phyloP scores from a whole-genome alignment of 257 asterid species.

The Primulina eburnea region DNA sequence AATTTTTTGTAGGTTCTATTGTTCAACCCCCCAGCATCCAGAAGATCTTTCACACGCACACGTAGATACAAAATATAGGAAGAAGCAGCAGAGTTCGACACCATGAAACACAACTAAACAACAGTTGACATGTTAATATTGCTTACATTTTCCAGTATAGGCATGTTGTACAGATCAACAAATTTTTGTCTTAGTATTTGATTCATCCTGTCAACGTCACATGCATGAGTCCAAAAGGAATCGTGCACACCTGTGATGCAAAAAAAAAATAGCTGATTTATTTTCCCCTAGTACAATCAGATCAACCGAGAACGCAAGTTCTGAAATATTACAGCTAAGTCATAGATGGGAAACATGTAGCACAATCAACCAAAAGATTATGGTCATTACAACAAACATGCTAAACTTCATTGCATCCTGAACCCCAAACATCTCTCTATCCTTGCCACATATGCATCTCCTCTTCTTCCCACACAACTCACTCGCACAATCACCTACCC shows the following conservation, averaged over 20 bases:
- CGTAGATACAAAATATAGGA: not conserved
- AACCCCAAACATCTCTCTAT: not conserved
- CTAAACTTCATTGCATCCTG: not conserved
- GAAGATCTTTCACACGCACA: not conserved
- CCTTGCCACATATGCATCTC: no score
- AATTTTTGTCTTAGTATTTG: constrained; percentile 73
- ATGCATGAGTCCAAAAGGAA: constrained; percentile 96
- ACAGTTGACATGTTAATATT: constrained; percentile 18
- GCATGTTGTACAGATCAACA: constrained; percentile 76
- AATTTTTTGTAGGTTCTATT: no score
- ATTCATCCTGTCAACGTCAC: constrained; percentile 87
- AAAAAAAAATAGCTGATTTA: not conserved
- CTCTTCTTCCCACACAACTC: no score
- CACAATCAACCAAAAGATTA: not conserved
- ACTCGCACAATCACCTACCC: no score
- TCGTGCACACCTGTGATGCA: constrained; percentile 54
- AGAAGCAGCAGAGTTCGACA: not conserved
- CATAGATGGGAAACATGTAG: not conserved
- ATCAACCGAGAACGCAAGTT: not conserved
- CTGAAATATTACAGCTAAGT: not conserved
- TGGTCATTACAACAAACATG: not conserved
- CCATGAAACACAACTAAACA: constrained; percentile 1
- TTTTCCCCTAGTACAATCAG: not conserved
- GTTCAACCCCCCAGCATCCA: not conserved
- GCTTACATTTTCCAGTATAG: constrained; percentile 90